Evolutionary conservation across 768 basidiomycete species (phyloP), one percentile per base, ranked within the genome.

Genomic region (Porphyrellus cyaneotinctus): DNA sequence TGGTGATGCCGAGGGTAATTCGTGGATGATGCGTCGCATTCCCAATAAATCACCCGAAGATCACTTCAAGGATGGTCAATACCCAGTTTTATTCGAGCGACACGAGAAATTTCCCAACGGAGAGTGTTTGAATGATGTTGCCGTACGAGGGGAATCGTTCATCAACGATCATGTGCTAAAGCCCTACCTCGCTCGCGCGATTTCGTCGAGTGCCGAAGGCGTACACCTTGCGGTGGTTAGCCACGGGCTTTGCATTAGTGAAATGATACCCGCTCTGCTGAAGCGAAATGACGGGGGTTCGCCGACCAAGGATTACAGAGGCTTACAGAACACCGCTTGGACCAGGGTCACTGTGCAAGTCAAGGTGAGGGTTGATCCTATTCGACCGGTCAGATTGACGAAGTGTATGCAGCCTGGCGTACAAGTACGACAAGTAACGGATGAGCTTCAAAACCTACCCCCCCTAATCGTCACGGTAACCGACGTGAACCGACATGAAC

Each of bases 291-390:
- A 61, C 35, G 73, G 70, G 1, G 61, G 62, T 43, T 58, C 58
- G n/a, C 58, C 48, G 5, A 50, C 23, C 45, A 61, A 39, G 47
- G 65, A 73, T 36, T 77, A 78, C 52, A 69, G 70, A 49, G 82
- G 84, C 20, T 72, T 89, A 59, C 60, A 67, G 55, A 91, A 90
- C 56, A 90, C 88, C 0, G 87, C 76, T 6, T 89, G 87, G 86
- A 79, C 80, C 14, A 77, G 79, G 56, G 73, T 79, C 12, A 72
- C 73, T 4, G 68, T 88, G 1, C 69, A 77, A 37, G 67, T 75
- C 46, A 72, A 73, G 70, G 78, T 84, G 72, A 53, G 56, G 53
- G 38, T 20, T 26, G 10, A 12, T 47, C n/a, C 28, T 11, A 4
- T 30, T 43, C 2, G 10, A 24, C 30, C 22, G 11, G 45, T 43